Evolutionary conservation across 2,329 filamentous ascomycete genomes (phyloP), one percentile per base, ranked within the genome.

Genomic region (Sclerotinia glacialis): DNA sequence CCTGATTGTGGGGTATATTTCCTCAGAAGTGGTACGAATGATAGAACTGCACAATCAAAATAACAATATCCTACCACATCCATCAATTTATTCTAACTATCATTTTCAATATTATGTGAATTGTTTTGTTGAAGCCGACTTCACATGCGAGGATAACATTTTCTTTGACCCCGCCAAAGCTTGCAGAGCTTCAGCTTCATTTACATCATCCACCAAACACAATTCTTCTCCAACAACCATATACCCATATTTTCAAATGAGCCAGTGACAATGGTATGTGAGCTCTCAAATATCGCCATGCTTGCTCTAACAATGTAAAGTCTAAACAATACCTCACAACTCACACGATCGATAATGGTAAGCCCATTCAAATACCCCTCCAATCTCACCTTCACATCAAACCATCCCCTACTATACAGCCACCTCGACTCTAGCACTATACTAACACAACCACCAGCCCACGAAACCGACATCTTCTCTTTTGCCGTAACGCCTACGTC

Each of bases 251-350:
- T 47, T 58, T 50, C 31, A 67, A 59, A 70, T 70, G 68, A 63
- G 44, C 60, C 66, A 60, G 72, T 73, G 68, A 75, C 68, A 68
- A 77, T 77, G 75, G 75, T 74, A 73, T 63, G 42, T 60, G 3
- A 49, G 12, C 26, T 23, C 58, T 34, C 16, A 68, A 66, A 42
- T 59, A 16, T 44, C 21, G 55, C 31, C 65, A 56, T 65, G 16
- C 40, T 55, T 31, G 34, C 16, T 58, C 70, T 74, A 70, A 75
- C 31, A 40, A 11, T 53, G n/a, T 67, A 1, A 68, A 97, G 95
- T 99, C 95, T 66, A 98, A 98, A 82, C 95, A 98, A 89, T 99
- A 97, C 78, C 86, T 99, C 70, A 96, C 94, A 75, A 90, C 90
- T 72, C 92, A 97, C 78, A 94, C 93, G 53, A 86, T 97, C 78